Percentiles rank a stretch among this genome's conserved stretches.
These are phyloP conservation scores for Coniochaeta prunicola DNA, from an alignment of 2,329 filamentous ascomycete species.

Conservation along the genomic window DNA sequence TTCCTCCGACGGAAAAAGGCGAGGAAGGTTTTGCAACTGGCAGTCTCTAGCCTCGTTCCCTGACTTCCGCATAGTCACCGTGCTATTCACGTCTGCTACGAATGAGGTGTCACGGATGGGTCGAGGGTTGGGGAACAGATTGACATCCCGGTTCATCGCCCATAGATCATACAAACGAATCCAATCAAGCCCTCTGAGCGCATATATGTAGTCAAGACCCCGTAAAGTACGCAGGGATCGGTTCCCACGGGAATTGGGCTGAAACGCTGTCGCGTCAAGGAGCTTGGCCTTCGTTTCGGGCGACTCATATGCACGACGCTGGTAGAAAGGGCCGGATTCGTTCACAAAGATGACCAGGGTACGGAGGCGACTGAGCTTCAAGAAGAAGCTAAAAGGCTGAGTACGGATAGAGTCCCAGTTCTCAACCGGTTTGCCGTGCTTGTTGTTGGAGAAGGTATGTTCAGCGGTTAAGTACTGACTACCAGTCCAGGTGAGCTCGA, in stretches of 20 bases:
- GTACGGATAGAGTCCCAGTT: constrained; percentile 30
- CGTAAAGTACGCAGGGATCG: constrained; percentile 33
- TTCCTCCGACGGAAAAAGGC: constrained; percentile 6
- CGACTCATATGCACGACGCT: constrained; percentile 30
- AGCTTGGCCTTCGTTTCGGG: constrained; percentile 12
- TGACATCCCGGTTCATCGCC: neutral
- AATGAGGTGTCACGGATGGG: constrained; percentile 26
- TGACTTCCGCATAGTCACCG: constrained; percentile 15
- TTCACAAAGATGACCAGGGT: constrained; percentile 31
- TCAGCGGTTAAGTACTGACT: constrained; percentile 21
- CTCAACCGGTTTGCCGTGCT: constrained; percentile 8
- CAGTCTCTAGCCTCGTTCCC: constrained; percentile 5
- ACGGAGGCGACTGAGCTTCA: constrained; percentile 28
- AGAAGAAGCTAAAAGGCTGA: constrained; percentile 24
- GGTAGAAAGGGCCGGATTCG: constrained; percentile 22
- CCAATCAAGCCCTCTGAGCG: constrained; percentile 34
- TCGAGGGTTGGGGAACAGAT: constrained; percentile 3
- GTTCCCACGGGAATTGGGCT: constrained; percentile 30
- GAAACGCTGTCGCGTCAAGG: constrained; percentile 20
- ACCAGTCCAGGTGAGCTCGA: constrained; percentile 36
- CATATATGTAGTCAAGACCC: constrained; percentile 34
- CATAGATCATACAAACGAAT: constrained; percentile 34
- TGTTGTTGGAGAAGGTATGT: neutral
- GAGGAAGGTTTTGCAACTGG: constrained; percentile 16
- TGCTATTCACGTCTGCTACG: constrained; percentile 20